Conservation (phyloP, 2,329 filamentous ascomycete genomes). For the Colletotrichum echinochloae region DNA sequence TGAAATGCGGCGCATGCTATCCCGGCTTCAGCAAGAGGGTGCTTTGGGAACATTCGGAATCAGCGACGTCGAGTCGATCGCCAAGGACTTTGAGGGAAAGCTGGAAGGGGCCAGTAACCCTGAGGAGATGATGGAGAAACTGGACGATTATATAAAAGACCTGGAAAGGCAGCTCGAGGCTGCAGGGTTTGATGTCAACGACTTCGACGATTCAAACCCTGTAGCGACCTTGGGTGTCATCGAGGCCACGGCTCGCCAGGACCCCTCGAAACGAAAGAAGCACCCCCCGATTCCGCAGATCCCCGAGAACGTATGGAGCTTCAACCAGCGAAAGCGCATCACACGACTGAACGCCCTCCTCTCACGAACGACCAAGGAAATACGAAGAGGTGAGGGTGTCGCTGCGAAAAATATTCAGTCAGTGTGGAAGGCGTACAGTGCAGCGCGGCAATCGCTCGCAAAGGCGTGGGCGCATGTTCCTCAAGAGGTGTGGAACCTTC, state of each 20-base stretch:
- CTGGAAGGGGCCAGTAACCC: constrained; percentile 46
- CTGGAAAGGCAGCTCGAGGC: constrained; percentile 44
- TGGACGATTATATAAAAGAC: constrained; percentile 53
- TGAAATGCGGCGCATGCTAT: constrained; percentile 47
- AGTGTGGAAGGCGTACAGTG: constrained; percentile 64
- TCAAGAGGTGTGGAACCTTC: constrained; percentile 68
- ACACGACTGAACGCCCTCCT: constrained; percentile 52
- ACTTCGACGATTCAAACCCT: constrained; percentile 36
- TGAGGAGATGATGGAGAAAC: constrained; percentile 49
- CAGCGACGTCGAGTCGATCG: constrained; percentile 61
- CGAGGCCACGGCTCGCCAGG: constrained; percentile 42
- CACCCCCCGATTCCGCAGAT: constrained; percentile 49
- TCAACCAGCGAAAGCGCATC: constrained; percentile 54
- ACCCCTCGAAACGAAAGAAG: constrained; percentile 31
- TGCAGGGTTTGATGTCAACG: constrained; percentile 30
- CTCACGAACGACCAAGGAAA: constrained; percentile 46
- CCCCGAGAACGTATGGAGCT: constrained; percentile 51
- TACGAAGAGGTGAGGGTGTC: constrained; percentile 44
- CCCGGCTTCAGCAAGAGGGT: constrained; percentile 44
- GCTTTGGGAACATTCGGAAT: constrained; percentile 52
- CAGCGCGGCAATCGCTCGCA: constrained; percentile 58
- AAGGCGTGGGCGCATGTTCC: constrained; percentile 67
- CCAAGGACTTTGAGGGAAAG: constrained; percentile 35
- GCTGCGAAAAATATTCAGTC: constrained; percentile 51
- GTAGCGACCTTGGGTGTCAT: constrained; percentile 33